Base-by-base conservation (phyloP, 192 early-diverging fungal species). In the Funneliformis geosporum region DNA sequence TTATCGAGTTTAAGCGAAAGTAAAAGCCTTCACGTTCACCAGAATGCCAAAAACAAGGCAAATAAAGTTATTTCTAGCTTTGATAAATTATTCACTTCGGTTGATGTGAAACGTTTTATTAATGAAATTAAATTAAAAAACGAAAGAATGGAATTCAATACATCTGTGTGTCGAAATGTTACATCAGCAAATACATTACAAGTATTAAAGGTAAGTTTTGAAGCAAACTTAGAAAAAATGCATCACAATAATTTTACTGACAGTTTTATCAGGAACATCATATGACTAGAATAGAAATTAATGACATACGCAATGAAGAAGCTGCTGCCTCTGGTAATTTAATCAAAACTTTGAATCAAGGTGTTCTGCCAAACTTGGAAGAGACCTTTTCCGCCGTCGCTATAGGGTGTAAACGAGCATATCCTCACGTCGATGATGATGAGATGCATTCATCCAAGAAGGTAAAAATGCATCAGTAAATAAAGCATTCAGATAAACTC, bases 11-110 rank as follows among this genome's bases (percentile, higher is more conserved):
- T n/a, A n/a, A n/a, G n/a, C n/a, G n/a, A n/a, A n/a, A n/a, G n/a
- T n/a, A n/a, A n/a, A n/a, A n/a, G n/a, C n/a, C n/a, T n/a, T n/a
- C n/a, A n/a, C n/a, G n/a, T n/a, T n/a, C n/a, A n/a, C n/a, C n/a
- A n/a, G n/a, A n/a, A n/a, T 79, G 78, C 78, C 67, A 71, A 55
- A 55, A 79, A 79, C 8, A 79, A 71, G 60, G 78, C 67, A 25
- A 71, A 50, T 14, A 79, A 70, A 39, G 7, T 79, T 71, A 28
- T 79, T 14, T 18, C 43, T 40, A 79, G 28, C 23, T 79, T 27
- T 79, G 67, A 71, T 70, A 67, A 79, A 59, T 47, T 38, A 60
- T 75, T 75, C 33, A 27, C 33, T 73, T 80, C 69, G 73, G 42
- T 8, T 9, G 55, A 59, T 25, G 68, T 80, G 43, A 73, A 73